A percentile compares a stretch with the other conserved stretches of the same genome.
These are phyloP conservation scores for Blastobotrys serpentis DNA, from an alignment of 1,139 yeast genomes.

Conservation along the genomic window DNA sequence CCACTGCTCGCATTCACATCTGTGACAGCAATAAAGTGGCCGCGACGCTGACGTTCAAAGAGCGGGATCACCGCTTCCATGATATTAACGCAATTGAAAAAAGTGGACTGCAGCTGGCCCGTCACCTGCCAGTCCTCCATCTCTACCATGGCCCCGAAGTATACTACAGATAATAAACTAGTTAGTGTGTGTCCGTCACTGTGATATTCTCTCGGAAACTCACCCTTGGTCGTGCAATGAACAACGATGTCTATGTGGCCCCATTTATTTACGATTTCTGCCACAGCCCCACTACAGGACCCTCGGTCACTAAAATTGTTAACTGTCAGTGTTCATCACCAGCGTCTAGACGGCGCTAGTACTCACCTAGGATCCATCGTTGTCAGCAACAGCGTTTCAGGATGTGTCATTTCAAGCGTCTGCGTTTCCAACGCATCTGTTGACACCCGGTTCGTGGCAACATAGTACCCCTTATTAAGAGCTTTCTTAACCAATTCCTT, in stretches of 20 bases:
- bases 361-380: conserved; percentile 2
- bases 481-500: conserved; percentile 25
- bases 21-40: conserved; percentile 37
- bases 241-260: conserved; percentile 34
- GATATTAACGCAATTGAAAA: conserved; percentile 34
- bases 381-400: neutral
- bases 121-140: conserved; percentile 34
- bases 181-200: too few relatives aligned
- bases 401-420: neutral
- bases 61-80: conserved; percentile 34
- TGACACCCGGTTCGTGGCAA: conserved; percentile 18
- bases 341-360: too few relatives aligned
- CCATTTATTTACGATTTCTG: conserved; percentile 27
- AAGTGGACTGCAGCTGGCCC: conserved; percentile 34
- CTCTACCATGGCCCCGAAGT: conserved; percentile 34
- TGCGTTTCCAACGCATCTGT: neutral
- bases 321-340: conserved; percentile 15
- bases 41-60: conserved; percentile 30
- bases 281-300: conserved; percentile 34
- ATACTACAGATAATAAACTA: conserved; percentile 3
- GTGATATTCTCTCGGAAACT: too few relatives aligned
- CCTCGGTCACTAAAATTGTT: conserved; percentile 28
- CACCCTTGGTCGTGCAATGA: conserved; percentile 19
- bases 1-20: conserved; percentile 37
- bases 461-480: conserved; percentile 26